Evolutionary conservation across 2,329 filamentous ascomycete species (phyloP), one percentile per base, ranked within the genome.

Genomic region (Elsinoe australis): DNA sequence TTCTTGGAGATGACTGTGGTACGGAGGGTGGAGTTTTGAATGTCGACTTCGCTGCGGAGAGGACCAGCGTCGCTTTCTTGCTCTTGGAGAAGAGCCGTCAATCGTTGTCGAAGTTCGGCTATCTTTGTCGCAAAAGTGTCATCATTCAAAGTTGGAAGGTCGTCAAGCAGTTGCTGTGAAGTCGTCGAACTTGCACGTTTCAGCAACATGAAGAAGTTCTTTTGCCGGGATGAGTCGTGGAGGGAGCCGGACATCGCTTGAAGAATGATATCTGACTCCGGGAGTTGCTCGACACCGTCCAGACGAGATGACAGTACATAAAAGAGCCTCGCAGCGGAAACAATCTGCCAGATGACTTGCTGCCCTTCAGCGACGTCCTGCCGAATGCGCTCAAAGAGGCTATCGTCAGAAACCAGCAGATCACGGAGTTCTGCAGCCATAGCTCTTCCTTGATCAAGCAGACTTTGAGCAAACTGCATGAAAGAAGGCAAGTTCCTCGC

Each of bases 1-100:
- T 85, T 85, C 59, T 90, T 85, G 12, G 85, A 85, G 44, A 90
- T 79, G 24, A 90, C 79, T 0, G 86, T 90, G 1, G 85, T 87
- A 35, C 87, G 75, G 32, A 87, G 67, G 34, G 83, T 79, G 54
- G 79, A 81, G 65, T 76, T 72, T 33, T 83, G 81, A 8, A 83
- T 74, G 56, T 82, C 82, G 63, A 92, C 85, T 61, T 82, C 83
- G 66, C 82, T 94, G 53, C 82, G 80, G 22, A 94, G 72, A 3
- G 71, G 60, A 2, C 31, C 46, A n/a, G 38, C 46, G 17, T 47
- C 49, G 3, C 50, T 33, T 29, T 49, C 36, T 21, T 57, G 53
- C 1, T 34, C 47, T 2, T 47, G 18, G n/a, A 60, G 39, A 3
- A 66, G 54, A 1, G 49, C 41, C 14, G 52, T 41, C 5, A 65